Evolutionary conservation across 352 stramenopile genomes (phyloP), one percentile per base, ranked within the genome.

Genomic region (Phytophthora sp.): DNA sequence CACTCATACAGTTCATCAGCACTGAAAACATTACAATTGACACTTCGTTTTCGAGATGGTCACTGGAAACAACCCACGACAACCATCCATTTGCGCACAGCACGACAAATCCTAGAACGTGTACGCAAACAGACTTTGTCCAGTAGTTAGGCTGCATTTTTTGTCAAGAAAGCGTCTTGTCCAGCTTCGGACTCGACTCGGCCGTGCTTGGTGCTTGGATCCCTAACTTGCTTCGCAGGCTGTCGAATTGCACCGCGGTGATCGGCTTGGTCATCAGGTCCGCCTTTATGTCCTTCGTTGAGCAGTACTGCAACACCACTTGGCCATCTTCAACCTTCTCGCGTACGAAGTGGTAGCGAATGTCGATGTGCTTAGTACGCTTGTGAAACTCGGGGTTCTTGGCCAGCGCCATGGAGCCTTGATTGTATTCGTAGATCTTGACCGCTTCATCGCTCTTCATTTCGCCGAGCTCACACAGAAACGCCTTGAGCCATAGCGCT

Each of bases 371-470:
- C 32, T 38, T 38, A 15, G 12, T 38, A 15, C 32, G 39, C 39
- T 46, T 46, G 39, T 46, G 39, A 11, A 46, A 46, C 39, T 17
- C 32, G 2, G 32, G 43, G 43, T 66, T 66, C 37, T 66, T 58
- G 23, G 57, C 57, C 34, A 66, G 48, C 5, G 57, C 35, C 13
- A 66, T 58, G 37, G 35, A 59, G 20, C 46, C 46, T 48, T 72
- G 54, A 21, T 72, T 66, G 39, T 62, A 48, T 23, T 72, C 55
- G 21, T 70, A 64, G 30, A 66, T 70, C 34, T 50, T 53, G 26
- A 58, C 23, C 5, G 42, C 31, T 28, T 54, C 26, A 41, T 66
- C 20, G 35, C 4, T 43, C 18, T 13, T n/a, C 54, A 63, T 55
- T 26, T 64, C 35, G 49, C 45, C 44, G 30, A 56, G 28, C 11